These are phyloP conservation scores for Wickerhamiella cacticola DNA, from an alignment of 805 yeast species.

Conservation along the genomic window DNA sequence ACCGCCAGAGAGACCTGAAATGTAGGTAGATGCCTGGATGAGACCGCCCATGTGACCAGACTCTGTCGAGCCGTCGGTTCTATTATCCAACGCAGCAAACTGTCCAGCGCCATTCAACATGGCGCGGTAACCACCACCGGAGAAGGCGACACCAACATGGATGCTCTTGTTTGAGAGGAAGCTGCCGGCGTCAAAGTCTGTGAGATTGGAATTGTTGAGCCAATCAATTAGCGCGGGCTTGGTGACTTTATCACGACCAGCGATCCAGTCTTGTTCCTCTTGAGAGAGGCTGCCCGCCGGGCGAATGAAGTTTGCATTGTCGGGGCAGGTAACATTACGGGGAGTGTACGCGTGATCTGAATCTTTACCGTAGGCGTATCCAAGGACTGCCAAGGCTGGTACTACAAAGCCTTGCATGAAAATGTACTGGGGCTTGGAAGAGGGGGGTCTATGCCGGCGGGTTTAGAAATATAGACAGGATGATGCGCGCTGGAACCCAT, in stretches of 20 bases:
- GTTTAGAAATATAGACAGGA: no score
- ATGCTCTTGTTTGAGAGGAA: conserved; percentile 28
- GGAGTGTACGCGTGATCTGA: conserved; percentile 37
- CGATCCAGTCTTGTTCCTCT: conserved; percentile 27
- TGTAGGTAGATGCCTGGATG: conserved; percentile 54
- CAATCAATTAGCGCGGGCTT: conserved; percentile 34
- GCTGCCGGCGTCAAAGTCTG: conserved; percentile 37
- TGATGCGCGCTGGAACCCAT: no score
- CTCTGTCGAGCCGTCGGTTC: conserved; percentile 44
- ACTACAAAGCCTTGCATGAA: neutral
- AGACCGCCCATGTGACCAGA: conserved; percentile 59
- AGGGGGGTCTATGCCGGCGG: neutral
- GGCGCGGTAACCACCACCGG: conserved; percentile 89
- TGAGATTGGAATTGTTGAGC: conserved; percentile 35
- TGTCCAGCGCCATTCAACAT: conserved; percentile 80
- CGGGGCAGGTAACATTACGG: conserved; percentile 36
- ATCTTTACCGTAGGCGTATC: neutral
- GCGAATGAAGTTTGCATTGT: conserved; percentile 25
- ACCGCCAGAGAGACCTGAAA: conserved; percentile 76
- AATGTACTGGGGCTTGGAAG: neutral
- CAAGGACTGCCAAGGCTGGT: neutral
- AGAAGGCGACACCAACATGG: conserved; percentile 46
- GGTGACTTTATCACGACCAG: conserved; percentile 27
- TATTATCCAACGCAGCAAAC: conserved; percentile 62
- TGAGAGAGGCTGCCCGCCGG: conserved; percentile 24